Evolutionary conservation across 1,139 yeast species (phyloP), one percentile per base, ranked within the genome.

Genomic region (Yamadazyma aaseri): DNA sequence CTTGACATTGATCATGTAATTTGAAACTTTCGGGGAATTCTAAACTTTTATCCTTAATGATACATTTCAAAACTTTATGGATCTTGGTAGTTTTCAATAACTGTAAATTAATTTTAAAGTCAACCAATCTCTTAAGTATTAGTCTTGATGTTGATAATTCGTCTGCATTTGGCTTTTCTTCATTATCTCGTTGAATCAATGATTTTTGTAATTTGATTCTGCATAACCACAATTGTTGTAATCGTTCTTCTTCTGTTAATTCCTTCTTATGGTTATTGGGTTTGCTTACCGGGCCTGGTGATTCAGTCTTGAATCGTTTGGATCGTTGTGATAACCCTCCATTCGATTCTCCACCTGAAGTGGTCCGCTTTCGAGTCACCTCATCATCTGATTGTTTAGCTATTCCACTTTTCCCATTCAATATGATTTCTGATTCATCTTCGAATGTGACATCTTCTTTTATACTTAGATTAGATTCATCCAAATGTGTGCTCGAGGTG

Each of bases 101-200:
- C n/a, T 75, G 78, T 32, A 76, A 73, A 29, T 73, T 77, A 15
- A 81, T 77, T 1, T 75, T 68, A 40, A 72, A 71, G 20, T 65
- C 71, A 49, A 50, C 73, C 47, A 62, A 71, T 51, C 78, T 70
- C 46, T 72, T 71, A 39, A 81, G 57, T 29, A 76, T 73, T 34
- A 70, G 63, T 29, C 81, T 48, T 3, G 81, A 74, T 11, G 75
- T 64, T 47, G 66, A 67, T 42, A 80, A 64, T 51, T 80, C 86
- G 31, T 74, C 76, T 3, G 73, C 71, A 3, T 80, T 58, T 3
- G 73, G 73, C 9, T 68, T 69, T 36, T 64, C 66, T 17, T 56
- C 51, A 40, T 65, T 69, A 44, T 65, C 66, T 43, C 74, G 45
- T 49, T 70, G 76, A 38, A 70, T 69, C 22, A 70, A 53, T 11